Evolutionary conservation across 768 basidiomycete species (phyloP), one percentile per base, ranked within the genome.

Genomic region (Albatrellus ellisii): DNA sequence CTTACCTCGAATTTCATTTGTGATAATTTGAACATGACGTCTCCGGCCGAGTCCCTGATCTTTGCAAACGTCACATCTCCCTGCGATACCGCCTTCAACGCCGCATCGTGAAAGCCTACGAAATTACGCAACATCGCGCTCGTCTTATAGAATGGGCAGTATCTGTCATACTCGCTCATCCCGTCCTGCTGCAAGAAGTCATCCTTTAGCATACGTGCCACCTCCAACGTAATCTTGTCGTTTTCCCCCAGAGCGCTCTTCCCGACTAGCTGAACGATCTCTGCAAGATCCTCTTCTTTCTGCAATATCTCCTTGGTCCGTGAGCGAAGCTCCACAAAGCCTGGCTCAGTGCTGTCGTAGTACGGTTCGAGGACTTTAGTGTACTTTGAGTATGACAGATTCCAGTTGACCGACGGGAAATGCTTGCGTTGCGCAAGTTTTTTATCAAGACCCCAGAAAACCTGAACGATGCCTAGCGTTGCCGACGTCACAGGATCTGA

Each of bases 401-500:
- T 95, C 95, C 95, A 99, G 66, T 99, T 97, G 60, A 99, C 94
- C n/a, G 92, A 95, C 1, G 95, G 95, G 73, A 99, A 99, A 60
- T 99, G 92, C 62, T 99, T 98, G 48, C 94, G 76, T 59, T 98
- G 95, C 2, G 95, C 95, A 45, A 98, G 78, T 59, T 94, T 91
- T 78, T 99, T 99, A 66, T 98, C 95, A 21, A 99, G 75, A 61
- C 95, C 95, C 95, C 95, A 99, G 75, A 99, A 99, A 51, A 98
- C 95, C 56, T 98, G 95, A 8, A 99, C 95, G 57, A 99, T 99
- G 68, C 91, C 78, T 43, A 99, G 83, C 3, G 95, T 99, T 26
- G 95, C 88, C 34, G 91, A 80, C 6, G 94, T 98, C 46, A 99
- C 95, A 26, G 95, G 95, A 62, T 99, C 95, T 9, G 95, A 95